Evolutionary conservation across 2,329 filamentous ascomycete species (phyloP).

Genomic region (Phyllosticta capitalensis): DNA sequence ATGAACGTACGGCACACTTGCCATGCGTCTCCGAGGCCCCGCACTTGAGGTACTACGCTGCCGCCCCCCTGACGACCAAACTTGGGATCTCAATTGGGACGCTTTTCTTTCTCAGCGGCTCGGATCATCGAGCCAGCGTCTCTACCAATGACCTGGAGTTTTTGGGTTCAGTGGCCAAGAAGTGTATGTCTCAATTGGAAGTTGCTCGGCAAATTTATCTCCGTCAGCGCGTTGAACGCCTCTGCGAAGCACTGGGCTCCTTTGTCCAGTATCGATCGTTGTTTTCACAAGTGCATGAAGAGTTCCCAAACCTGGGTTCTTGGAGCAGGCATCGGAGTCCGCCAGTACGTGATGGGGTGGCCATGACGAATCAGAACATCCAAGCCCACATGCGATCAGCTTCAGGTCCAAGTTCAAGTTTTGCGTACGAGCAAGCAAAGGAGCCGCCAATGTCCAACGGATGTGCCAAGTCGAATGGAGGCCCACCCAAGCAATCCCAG

Average conservation of each 20-base stretch:
- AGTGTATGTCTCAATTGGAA: conserved; percentile 13
- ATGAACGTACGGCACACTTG: not conserved
- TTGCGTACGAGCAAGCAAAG: not conserved
- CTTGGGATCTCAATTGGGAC: conserved; percentile 12
- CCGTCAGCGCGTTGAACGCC: conserved; percentile 6
- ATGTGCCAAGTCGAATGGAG: not conserved
- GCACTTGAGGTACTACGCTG: conserved; percentile 11
- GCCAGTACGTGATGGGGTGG: not conserved
- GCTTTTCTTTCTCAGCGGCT: conserved; percentile 12
- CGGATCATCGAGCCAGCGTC: not conserved
- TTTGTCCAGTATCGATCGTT: conserved; percentile 3
- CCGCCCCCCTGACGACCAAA: conserved; percentile 11
- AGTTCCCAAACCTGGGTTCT: not conserved
- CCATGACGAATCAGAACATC: not conserved
- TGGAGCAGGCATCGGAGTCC: not conserved
- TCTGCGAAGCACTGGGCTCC: conserved; percentile 2
- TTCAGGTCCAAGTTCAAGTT: not conserved
- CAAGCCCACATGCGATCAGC: not conserved
- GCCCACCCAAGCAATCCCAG: not conserved
- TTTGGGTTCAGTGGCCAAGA: conserved; percentile 8
- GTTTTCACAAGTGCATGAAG: not conserved
- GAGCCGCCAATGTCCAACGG: not conserved
- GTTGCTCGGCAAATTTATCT: conserved; percentile 11
- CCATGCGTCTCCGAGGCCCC: conserved; percentile 4
- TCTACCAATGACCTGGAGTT: conserved; percentile 5